phyloP scores from a whole-genome alignment of 148 eudicot genomes.

The Hydrangea macrophylla region DNA sequence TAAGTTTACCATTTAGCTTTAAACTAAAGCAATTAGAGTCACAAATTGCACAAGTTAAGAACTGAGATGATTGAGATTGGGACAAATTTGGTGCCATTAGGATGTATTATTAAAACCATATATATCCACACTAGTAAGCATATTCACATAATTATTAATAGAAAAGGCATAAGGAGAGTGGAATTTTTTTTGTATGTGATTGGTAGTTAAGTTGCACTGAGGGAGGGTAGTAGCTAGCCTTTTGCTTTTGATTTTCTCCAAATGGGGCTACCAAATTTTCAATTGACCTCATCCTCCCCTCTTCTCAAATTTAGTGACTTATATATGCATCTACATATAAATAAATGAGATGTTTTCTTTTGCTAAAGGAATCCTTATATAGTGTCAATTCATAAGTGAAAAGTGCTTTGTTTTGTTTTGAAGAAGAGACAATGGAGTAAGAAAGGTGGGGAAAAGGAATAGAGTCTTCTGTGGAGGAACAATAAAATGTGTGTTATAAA shows the following conservation, averaged over 20 bases:
- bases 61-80: not conserved
- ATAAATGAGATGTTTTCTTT: conserved; percentile 5
- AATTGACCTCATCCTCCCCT: conserved; percentile 27
- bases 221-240: conserved; percentile 13
- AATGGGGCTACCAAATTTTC: conserved; percentile 17
- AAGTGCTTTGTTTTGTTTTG: conserved; percentile 8
- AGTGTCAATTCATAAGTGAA: not conserved
- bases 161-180: not conserved
- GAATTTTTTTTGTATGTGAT: conserved; percentile 16
- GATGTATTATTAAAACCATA: not conserved
- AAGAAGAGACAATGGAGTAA: conserved; percentile 8
- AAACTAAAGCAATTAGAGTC: conserved; percentile 5
- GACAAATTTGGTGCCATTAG: conserved; percentile 12
- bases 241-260: conserved; percentile 22
- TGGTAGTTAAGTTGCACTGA: conserved; percentile 25
- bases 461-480: conserved; percentile 17
- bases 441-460: conserved; percentile 14
- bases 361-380: not conserved
- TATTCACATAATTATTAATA: conserved; percentile 1
- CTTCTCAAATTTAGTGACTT: conserved; percentile 10
- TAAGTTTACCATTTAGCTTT: conserved; percentile 1
- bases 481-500: too few relatives aligned
- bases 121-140: conserved; percentile 19
- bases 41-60: conserved; percentile 1
- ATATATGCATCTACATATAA: not conserved